A percentile compares a stretch with the other conserved stretches of the same genome.
phyloP scores from a whole-genome alignment of 2,329 filamentous ascomycete species.

The Penicillium crustosum region DNA sequence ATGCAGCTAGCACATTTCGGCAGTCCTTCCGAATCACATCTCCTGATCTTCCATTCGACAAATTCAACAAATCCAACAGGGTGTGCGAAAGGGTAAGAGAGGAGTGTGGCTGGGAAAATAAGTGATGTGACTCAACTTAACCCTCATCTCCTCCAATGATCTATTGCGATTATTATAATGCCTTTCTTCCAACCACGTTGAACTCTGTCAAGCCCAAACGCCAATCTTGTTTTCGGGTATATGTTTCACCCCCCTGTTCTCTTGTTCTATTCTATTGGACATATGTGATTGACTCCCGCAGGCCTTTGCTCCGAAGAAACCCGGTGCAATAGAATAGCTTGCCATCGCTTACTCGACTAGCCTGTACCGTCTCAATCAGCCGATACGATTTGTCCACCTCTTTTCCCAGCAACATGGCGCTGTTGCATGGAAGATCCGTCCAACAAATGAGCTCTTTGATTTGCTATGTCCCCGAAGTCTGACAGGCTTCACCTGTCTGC shows the following conservation, averaged over 20 bases:
- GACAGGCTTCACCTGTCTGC: slow-evolving; percentile 13
- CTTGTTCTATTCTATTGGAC: slow-evolving; percentile 4
- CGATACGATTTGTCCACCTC: slow-evolving; percentile 2
- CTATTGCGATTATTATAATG: not conserved
- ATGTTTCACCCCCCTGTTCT: slow-evolving; percentile 14
- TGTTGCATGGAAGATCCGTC: slow-evolving; percentile 9
- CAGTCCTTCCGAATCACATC: slow-evolving; percentile 5
- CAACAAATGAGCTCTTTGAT: slow-evolving; percentile 13
- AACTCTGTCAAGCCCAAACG: slow-evolving; percentile 9
- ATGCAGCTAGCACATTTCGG: slow-evolving; percentile 14
- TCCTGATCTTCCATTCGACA: not conserved
- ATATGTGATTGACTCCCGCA: slow-evolving; percentile 17
- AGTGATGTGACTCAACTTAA: not conserved
- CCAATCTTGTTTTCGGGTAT: not conserved
- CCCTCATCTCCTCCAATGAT: not conserved
- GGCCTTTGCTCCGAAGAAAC: slow-evolving; percentile 13
- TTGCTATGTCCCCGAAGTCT: slow-evolving; percentile 14
- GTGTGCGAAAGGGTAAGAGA: not conserved
- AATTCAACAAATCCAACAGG: not conserved
- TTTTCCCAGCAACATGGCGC: slow-evolving; percentile 5
- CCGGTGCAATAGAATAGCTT: slow-evolving; percentile 10
- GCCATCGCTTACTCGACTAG: slow-evolving; percentile 13
- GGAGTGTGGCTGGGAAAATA: not conserved
- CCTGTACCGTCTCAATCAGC: slow-evolving; percentile 12
- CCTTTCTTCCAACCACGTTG: not conserved